phyloP scores from a whole-genome alignment of 2,329 filamentous ascomycete genomes.

The Pseudogymnoascus sp. region DNA sequence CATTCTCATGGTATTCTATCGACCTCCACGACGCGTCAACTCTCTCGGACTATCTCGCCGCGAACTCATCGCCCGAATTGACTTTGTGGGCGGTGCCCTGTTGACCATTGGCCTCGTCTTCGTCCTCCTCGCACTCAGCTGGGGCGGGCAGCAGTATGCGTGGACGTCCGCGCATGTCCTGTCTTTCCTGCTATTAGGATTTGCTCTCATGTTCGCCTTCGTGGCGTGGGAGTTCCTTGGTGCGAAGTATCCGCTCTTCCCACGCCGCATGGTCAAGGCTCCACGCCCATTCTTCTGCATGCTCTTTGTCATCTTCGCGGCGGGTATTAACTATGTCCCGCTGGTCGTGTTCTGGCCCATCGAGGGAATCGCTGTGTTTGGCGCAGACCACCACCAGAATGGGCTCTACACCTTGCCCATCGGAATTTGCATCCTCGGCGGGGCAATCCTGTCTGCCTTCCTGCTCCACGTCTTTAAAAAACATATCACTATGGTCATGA shows the following conservation, averaged over 20 bases:
- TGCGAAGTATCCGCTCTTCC: conserved; percentile 6
- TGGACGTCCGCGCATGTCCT: conserved; percentile 33
- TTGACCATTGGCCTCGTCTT: conserved; percentile 40
- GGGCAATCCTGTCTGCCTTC: conserved; percentile 48
- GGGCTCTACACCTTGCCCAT: conserved; percentile 56
- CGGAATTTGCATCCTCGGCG: conserved; percentile 52
- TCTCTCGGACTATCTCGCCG: conserved; percentile 29
- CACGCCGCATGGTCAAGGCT: conserved; percentile 34
- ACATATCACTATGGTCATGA: conserved; percentile 48
- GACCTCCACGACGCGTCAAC: conserved; percentile 36
- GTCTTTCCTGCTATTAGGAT: conserved; percentile 14
- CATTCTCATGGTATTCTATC: conserved; percentile 36
- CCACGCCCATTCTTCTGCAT: conserved; percentile 31
- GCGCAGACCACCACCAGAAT: conserved; percentile 52
- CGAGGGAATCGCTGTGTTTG: conserved; percentile 54
- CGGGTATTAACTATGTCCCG: conserved; percentile 3
- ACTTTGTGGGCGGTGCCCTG: conserved; percentile 41
- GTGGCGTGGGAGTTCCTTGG: conserved; percentile 19
- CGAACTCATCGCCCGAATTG: conserved; percentile 38
- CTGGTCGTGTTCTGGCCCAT: conserved; percentile 51
- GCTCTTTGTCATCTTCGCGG: conserved; percentile 24
- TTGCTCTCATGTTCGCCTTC: conserved; percentile 15
- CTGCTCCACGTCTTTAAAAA: conserved; percentile 48
- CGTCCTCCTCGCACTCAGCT: conserved; percentile 42
- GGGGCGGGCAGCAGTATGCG: conserved; percentile 31